Base-by-base conservation (phyloP, 2,329 filamentous ascomycete genomes). In the Pezizomycotina sp. region DNA sequence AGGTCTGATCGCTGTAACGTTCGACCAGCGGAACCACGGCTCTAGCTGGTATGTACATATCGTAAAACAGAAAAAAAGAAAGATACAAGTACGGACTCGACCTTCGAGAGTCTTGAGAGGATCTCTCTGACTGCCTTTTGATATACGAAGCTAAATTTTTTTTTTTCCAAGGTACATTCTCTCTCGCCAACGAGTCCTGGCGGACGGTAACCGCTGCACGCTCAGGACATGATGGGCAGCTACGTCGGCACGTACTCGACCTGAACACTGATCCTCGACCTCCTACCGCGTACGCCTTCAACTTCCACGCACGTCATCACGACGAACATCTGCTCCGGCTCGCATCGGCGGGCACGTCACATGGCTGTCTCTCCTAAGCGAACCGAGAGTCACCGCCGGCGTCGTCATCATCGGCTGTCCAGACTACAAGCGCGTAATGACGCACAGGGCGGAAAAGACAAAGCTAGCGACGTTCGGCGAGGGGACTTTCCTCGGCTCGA, bases 11-110 rank as follows among this genome's bases (percentile, higher is more conserved):
- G 83, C 80, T 2, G 69, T 84, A 8, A 70, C 77, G 2, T 92
- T 92, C 56, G 89, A 95, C 59, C 83, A 92, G 62, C 70, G 86
- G 28, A 95, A 95, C 56, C 89, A 95, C 58, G 89, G 89, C 16
- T 66, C 69, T 2, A 64, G 89, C 36, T n/a, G n/a, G n/a, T n/a
- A n/a, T n/a, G n/a, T n/a, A n/a, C n/a, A n/a, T n/a, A n/a, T n/a
- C n/a, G n/a, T n/a, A n/a, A n/a, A n/a, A n/a, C n/a, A n/a, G n/a
- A n/a, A n/a, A n/a, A n/a, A n/a, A n/a, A n/a, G n/a, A n/a, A n/a
- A n/a, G n/a, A n/a, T n/a, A n/a, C n/a, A n/a, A n/a, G n/a, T n/a
- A n/a, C n/a, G n/a, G n/a, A n/a, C n/a, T n/a, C n/a, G n/a, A n/a
- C n/a, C n/a, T n/a, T n/a, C n/a, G n/a, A n/a, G n/a, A n/a, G n/a